Conservation (phyloP, 768 basidiomycete genomes). For the Tricholoma bakamatsutake region DNA sequence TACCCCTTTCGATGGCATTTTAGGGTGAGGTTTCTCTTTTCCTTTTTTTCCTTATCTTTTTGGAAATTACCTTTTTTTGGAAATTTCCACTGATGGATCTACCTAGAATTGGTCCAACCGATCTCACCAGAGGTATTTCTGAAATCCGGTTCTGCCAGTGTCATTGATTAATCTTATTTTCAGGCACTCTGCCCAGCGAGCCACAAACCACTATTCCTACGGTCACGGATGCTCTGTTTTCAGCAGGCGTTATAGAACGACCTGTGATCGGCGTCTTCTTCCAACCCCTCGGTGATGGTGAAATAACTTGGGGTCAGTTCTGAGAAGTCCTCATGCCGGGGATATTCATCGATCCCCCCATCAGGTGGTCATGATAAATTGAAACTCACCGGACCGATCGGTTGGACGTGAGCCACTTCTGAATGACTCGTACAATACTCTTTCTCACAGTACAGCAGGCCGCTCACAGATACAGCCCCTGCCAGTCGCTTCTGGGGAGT, state of each 20-base stretch:
- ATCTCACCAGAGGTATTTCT: constrained; percentile 40
- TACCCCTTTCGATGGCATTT: constrained; percentile 52
- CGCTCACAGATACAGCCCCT: constrained; percentile 41
- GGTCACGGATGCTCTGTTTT: constrained; percentile 50
- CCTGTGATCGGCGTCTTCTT: constrained; percentile 47
- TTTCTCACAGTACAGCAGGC: constrained; percentile 22
- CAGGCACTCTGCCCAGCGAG: constrained; percentile 29
- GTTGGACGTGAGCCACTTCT: constrained; percentile 31
- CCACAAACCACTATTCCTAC: constrained; percentile 36
- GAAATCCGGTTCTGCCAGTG: background rate
- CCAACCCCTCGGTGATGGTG: constrained; percentile 40
- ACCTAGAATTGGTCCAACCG: constrained; percentile 52
- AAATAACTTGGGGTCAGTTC: constrained; percentile 53
- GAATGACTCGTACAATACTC: background rate
- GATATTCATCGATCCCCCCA: background rate
- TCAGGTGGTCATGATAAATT: constrained; percentile 38
- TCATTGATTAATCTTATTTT: background rate
- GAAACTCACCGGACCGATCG: constrained; percentile 38
- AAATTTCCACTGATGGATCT: background rate
- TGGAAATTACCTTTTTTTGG: background rate
- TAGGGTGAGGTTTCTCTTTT: constrained; percentile 48
- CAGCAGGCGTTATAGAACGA: constrained; percentile 31
- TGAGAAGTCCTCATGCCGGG: constrained; percentile 1
- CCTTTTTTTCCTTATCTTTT: too few species aligned
- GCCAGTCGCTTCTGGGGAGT: constrained; percentile 54